Evolutionary conservation across 176 grass and related monocot species (phyloP).

Genomic region (Triticum dicoccoides): DNA sequence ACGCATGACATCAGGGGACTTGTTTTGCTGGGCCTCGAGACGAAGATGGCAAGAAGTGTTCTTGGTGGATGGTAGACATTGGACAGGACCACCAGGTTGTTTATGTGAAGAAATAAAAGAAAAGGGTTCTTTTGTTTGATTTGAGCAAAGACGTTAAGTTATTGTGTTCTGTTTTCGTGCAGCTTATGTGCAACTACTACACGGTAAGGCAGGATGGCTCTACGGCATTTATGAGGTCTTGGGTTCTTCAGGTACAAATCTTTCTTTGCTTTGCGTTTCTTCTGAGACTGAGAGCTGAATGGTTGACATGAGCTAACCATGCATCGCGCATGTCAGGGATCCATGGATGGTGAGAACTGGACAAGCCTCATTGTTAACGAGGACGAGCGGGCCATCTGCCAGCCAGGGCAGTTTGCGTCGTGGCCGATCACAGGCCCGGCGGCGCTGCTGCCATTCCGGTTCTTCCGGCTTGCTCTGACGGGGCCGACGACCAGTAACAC

Average conservation of each 20-base stretch:
- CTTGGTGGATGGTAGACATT: conserved; percentile 98
- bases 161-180: not conserved
- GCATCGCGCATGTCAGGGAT: conserved; percentile 45
- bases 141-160: not conserved
- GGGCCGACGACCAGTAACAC: conserved; percentile 36
- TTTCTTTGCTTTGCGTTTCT: not conserved
- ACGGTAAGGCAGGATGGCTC: conserved; percentile 93
- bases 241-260: conserved; percentile 63
- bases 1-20: conserved; percentile 59
- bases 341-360: conserved; percentile 74
- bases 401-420: conserved; percentile 74
- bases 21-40: conserved; percentile 80
- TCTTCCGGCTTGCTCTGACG: conserved; percentile 67
- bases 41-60: conserved; percentile 64
- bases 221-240: conserved; percentile 72
- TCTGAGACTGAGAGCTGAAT: not conserved
- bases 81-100: conserved; percentile 76
- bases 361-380: conserved; percentile 63
- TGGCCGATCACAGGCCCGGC: conserved; percentile 61
- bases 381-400: conserved; percentile 67
- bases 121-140: not conserved
- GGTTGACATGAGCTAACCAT: not conserved
- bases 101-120: not conserved
- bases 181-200: conserved; percentile 98
- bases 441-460: conserved; percentile 78